Percentiles rank a stretch among this genome's conserved stretches.
These are phyloP conservation scores for Saccharum hybrid DNA, from an alignment of 202 grass and related monocot species.

Conservation along the genomic window DNA sequence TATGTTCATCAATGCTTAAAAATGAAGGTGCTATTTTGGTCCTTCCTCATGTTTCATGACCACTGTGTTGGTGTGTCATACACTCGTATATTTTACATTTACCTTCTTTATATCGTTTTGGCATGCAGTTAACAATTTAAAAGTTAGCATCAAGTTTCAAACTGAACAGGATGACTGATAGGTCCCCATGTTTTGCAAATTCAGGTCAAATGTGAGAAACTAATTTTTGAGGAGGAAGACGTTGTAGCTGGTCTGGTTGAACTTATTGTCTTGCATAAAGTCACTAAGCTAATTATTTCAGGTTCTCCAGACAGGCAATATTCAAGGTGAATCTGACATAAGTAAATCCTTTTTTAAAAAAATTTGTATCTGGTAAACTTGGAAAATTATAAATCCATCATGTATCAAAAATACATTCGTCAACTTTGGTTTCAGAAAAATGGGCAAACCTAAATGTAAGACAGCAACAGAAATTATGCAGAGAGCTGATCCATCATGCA, in stretches of 20 bases:
- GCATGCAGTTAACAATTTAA: background rate
- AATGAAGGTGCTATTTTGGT: constrained; percentile 56
- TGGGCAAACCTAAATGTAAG: constrained; percentile 59
- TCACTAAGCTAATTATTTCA: constrained; percentile 69
- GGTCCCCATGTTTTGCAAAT: background rate
- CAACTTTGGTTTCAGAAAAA: constrained; percentile 56
- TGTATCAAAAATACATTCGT: background rate
- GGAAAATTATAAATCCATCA: background rate
- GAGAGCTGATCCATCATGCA: constrained; percentile 79
- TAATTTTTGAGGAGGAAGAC: constrained; percentile 65
- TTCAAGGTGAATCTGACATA: constrained; percentile 53
- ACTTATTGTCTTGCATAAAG: constrained; percentile 53
- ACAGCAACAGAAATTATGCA: constrained; percentile 64
- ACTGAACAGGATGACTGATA: constrained; percentile 12
- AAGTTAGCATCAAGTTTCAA: constrained; percentile 9
- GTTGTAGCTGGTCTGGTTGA: constrained; percentile 56
- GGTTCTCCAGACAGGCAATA: constrained; percentile 71
- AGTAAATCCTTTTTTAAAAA: background rate
- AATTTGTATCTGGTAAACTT: background rate
- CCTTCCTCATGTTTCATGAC: constrained; percentile 22
- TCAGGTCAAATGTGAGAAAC: constrained; percentile 69
- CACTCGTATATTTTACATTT: constrained; percentile 8
- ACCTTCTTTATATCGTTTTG: constrained; percentile 27
- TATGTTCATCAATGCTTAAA: constrained; percentile 62
- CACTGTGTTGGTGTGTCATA: background rate